Evolutionary conservation across 139 green algal species (phyloP), one percentile per base, ranked within the genome.

Genomic region (Limnomonas spitsbergensis): DNA sequence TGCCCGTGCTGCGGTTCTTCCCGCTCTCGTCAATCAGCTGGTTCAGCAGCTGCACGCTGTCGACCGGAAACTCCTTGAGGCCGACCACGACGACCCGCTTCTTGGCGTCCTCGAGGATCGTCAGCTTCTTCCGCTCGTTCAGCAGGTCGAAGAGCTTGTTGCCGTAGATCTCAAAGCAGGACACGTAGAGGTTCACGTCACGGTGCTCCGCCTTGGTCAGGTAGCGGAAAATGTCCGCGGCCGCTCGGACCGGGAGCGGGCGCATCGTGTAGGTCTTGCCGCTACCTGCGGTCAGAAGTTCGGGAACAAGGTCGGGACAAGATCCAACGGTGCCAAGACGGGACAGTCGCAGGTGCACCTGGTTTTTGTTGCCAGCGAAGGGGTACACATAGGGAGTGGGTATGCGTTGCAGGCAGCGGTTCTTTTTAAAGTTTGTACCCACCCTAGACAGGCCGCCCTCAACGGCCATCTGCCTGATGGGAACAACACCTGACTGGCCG

Each of bases 131-230:
- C 20, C 94, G 88, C 53, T 79, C 81, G 84, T 98, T 98, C 32
- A 99, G 89, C 80, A 99, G 88, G 87, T 99, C 96, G 77, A 93
- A 98, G 31, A 89, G 80, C 85, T 98, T 98, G 78, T 96, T 95
- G 40, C 96, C 94, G 77, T 99, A 99, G 82, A 98, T 98, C 83
- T 98, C 95, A 83, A 97, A 98, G 85, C 92, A 97, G 76, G 76
- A 89, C 3, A 96, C 83, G 73, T 85, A 93, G 36, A 96, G 83
- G 38, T 77, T 80, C 14, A 92, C 54, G 70, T 84, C 80, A 1
- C 38, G 37, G 78, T 92, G 87, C 40, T 77, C 39, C 6, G 70
- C 4, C 29, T 9, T n/a, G 4, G 82, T 74, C 77, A 98, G 84
- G 69, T 89, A 84, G 24, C 53, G 53, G 39, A 98, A 88, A 29